Percentiles rank a stretch among this genome's conserved stretches.
Conservation (phyloP, 148 eudicot genomes). For the Camellia sinensis region DNA sequence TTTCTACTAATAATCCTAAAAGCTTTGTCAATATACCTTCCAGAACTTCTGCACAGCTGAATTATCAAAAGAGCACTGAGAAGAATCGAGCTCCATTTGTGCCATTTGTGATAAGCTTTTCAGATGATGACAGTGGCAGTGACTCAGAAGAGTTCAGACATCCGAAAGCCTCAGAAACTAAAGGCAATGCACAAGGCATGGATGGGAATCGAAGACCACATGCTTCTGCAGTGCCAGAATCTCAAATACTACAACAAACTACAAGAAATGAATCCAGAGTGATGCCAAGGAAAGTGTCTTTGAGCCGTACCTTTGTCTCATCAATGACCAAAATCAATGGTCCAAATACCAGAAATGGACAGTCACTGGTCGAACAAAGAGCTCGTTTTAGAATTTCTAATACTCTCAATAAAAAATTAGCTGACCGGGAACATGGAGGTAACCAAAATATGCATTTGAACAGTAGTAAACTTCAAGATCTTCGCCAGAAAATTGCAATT, state of each 20-base stretch:
- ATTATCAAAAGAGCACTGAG: constrained; percentile 29
- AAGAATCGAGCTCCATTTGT: constrained; percentile 43
- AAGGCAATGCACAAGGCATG: constrained; percentile 18
- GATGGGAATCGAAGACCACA: constrained; percentile 33
- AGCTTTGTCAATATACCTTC: constrained; percentile 26
- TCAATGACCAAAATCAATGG: constrained; percentile 38
- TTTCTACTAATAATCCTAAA: constrained; percentile 23
- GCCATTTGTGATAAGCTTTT: constrained; percentile 66
- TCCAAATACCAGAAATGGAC: constrained; percentile 28
- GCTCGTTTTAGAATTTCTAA: constrained; percentile 28
- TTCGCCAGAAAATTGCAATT: constrained; percentile 59
- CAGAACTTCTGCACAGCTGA: constrained; percentile 20
- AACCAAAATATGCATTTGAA: constrained; percentile 34
- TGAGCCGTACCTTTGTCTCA: constrained; percentile 33
- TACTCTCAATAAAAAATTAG: constrained; percentile 21
- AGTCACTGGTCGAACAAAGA: constrained; percentile 26
- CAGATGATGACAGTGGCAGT: constrained; percentile 77
- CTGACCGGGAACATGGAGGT: constrained; percentile 31
- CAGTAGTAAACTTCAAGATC: constrained; percentile 54
- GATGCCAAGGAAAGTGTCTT: constrained; percentile 35
- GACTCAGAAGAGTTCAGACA: constrained; percentile 44
- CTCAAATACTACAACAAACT: constrained; percentile 19
- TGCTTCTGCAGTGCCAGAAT: constrained; percentile 27
- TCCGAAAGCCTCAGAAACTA: constrained; percentile 17
- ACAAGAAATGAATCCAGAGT: constrained; percentile 31